Percentiles rank a stretch among this genome's conserved stretches.
Evolutionary conservation across 768 basidiomycete genomes (phyloP).

Genomic region (Pleurotus salmoneostramineus): DNA sequence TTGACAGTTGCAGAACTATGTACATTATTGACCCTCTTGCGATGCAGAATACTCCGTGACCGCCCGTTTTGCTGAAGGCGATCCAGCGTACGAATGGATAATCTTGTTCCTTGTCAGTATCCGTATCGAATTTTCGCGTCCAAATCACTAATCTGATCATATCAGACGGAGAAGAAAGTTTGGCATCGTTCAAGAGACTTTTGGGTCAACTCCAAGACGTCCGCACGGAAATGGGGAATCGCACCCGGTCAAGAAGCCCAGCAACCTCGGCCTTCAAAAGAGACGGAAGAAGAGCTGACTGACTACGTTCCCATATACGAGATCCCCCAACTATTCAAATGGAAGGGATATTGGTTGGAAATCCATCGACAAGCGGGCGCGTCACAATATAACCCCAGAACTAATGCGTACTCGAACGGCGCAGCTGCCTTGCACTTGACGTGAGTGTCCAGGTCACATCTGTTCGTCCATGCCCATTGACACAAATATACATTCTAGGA

Average conservation of each 20-base stretch:
- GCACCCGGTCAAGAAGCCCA: slow-evolving; percentile 16
- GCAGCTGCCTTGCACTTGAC: slow-evolving; percentile 22
- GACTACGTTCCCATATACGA: slow-evolving; percentile 40
- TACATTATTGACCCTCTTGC: not conserved
- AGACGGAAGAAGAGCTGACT: slow-evolving; percentile 22
- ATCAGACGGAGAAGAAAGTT: slow-evolving; percentile 36
- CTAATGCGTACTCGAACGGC: slow-evolving; percentile 6
- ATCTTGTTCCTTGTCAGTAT: slow-evolving; percentile 34
- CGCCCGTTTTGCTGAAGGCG: slow-evolving; percentile 41
- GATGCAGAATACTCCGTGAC: slow-evolving; percentile 37
- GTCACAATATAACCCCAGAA: slow-evolving; percentile 2
- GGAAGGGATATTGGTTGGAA: slow-evolving; percentile 41
- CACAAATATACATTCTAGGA: slow-evolving; percentile 16
- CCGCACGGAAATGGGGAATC: slow-evolving; percentile 35
- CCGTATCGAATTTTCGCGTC: not conserved
- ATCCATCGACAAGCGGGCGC: slow-evolving; percentile 20
- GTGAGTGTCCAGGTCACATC: slow-evolving; percentile 16
- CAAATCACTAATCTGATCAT: not conserved
- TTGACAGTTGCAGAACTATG: too few species aligned
- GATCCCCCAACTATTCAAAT: slow-evolving; percentile 37
- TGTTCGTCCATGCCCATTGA: too few species aligned
- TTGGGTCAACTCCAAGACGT: slow-evolving; percentile 35
- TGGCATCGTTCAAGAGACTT: slow-evolving; percentile 39
- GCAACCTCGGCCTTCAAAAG: too few species aligned
- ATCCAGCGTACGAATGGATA: slow-evolving; percentile 49